A percentile compares a stretch with the other conserved stretches of the same genome.
These are phyloP conservation scores for Cystobasidium onofrii DNA, from an alignment of 768 basidiomycete species.

Conservation along the genomic window DNA sequence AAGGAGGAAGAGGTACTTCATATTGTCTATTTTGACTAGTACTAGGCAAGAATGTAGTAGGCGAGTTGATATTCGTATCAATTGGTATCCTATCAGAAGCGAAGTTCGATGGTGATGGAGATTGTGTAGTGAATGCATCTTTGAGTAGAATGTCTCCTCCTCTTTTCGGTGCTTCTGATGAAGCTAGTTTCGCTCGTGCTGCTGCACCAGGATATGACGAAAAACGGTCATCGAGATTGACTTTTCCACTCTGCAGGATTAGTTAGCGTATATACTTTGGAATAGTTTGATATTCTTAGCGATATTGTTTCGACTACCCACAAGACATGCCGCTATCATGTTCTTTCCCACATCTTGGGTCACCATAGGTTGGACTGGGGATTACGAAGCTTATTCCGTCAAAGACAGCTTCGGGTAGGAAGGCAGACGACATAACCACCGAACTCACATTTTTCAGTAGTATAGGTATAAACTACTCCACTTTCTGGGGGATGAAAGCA, in stretches of 20 bases:
- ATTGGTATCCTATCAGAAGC: neutral
- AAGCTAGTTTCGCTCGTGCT: neutral
- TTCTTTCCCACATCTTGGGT: constrained; percentile 16
- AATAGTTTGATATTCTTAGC: no score
- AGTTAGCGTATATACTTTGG: no score
- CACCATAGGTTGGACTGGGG: constrained; percentile 21
- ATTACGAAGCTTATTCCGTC: no score
- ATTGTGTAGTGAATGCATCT: neutral
- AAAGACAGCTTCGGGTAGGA: no score
- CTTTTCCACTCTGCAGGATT: constrained; percentile 28
- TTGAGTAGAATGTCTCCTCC: constrained; percentile 12
- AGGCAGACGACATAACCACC: no score
- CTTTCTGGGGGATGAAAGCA: neutral
- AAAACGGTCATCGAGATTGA: neutral
- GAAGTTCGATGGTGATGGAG: neutral
- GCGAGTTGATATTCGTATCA: neutral
- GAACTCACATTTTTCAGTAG: constrained; percentile 26
- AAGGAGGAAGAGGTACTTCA: neutral
- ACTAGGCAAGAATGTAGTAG: neutral
- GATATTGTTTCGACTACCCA: neutral
- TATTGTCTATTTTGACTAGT: neutral
- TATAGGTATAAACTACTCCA: constrained; percentile 26
- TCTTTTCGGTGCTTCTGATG: neutral
- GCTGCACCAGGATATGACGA: neutral
- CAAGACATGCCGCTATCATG: constrained; percentile 26